A percentile compares a stretch with the other conserved stretches of the same genome.
Evolutionary conservation across 1,284 basidiomycete genomes (phyloP).

Genomic region (Sphaerobolus stellatus): DNA sequence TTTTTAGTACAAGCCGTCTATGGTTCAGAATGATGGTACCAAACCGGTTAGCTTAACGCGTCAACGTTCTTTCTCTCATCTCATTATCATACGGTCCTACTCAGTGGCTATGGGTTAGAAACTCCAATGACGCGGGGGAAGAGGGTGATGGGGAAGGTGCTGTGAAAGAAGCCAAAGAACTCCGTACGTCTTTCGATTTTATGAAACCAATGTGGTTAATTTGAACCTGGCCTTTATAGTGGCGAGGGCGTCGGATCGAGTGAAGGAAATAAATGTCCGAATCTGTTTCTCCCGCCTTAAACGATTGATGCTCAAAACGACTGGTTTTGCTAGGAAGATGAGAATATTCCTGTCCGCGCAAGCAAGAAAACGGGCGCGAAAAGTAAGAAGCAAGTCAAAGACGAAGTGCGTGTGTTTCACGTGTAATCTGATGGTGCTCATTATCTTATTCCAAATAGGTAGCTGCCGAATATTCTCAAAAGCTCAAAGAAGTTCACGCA

Average conservation of each 20-base stretch:
- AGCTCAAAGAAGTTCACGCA: slow-evolving; percentile 56
- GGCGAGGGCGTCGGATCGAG: slow-evolving; percentile 51
- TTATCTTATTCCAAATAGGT: slow-evolving; percentile 37
- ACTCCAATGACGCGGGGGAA: slow-evolving; percentile 27
- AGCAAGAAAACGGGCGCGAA: slow-evolving; percentile 69
- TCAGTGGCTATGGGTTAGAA: slow-evolving; percentile 69
- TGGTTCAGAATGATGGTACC: slow-evolving; percentile 71
- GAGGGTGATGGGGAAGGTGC: slow-evolving; percentile 36
- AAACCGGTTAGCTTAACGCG: slow-evolving; percentile 53
- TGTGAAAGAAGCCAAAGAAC: slow-evolving; percentile 42
- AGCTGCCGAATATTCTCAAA: slow-evolving; percentile 55
- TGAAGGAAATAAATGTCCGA: slow-evolving; percentile 59
- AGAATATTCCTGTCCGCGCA: slow-evolving; percentile 59
- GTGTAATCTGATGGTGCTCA: background rate
- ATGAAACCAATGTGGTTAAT: background rate
- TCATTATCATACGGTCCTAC: background rate
- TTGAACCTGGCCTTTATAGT: slow-evolving; percentile 38
- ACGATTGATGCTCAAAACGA: slow-evolving; percentile 1
- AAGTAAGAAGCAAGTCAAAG: slow-evolving; percentile 72
- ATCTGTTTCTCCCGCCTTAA: background rate
- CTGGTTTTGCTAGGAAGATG: slow-evolving; percentile 54
- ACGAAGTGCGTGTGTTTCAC: slow-evolving; percentile 44
- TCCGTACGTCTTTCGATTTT: slow-evolving; percentile 40
- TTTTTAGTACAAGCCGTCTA: slow-evolving; percentile 63
- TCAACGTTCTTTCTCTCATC: background rate